Conservation (phyloP, 129 eudicot genomes). For the Flaveria ramosissima region DNA sequence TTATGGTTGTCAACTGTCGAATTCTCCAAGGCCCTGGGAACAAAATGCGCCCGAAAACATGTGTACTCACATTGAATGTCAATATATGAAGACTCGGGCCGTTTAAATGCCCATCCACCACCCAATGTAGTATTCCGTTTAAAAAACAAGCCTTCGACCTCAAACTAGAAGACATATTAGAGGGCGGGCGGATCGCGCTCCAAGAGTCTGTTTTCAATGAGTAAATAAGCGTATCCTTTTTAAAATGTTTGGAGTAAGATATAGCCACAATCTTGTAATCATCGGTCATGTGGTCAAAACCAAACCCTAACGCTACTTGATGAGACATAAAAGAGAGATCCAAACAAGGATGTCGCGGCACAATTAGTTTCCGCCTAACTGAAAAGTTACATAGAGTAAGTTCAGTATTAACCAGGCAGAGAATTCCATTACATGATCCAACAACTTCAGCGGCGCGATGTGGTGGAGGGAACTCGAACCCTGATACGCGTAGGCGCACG, state of each 20-base stretch:
- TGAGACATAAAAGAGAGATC: too few species aligned
- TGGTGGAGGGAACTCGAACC: not conserved
- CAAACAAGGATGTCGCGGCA: not conserved
- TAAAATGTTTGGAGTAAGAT: too few species aligned
- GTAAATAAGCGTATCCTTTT: not conserved
- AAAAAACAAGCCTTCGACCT: not conserved
- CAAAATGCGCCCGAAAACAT: too few species aligned
- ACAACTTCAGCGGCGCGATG: not conserved
- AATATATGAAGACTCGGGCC: not conserved
- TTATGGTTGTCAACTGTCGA: too few species aligned
- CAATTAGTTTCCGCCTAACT: not conserved
- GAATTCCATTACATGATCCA: constrained; percentile 22
- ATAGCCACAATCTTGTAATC: constrained; percentile 19
- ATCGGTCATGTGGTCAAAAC: not conserved
- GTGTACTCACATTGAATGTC: too few species aligned
- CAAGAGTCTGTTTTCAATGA: constrained; percentile 3
- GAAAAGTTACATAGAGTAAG: constrained; percentile 22
- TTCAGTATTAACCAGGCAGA: not conserved
- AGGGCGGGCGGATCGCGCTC: not conserved
- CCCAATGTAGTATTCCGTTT: constrained; percentile 26
- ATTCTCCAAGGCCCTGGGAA: too few species aligned
- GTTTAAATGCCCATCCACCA: not conserved
- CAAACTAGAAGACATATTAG: not conserved
- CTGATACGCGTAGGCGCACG: not conserved
- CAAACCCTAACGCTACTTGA: not conserved